Evolutionary conservation across 1,139 yeast species (phyloP), one percentile per base, ranked within the genome.

Genomic region (Kodamaea sp.): DNA sequence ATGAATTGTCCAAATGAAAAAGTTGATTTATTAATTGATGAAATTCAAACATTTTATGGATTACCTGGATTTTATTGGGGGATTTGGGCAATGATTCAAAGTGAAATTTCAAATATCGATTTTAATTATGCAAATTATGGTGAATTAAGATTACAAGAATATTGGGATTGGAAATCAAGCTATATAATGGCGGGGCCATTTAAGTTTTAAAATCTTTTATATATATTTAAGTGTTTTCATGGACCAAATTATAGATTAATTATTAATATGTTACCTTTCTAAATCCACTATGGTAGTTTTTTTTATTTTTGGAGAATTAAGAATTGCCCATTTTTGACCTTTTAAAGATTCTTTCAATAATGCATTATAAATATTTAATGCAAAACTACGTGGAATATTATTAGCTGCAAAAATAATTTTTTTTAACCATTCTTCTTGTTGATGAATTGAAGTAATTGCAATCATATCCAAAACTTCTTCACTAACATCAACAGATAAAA

Each of bases 41-140:
- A 84, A 57, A 70, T 84, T 22, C 62, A 67, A 7, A 58, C 70
- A 5, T 83, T 78, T 65, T 84, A 82, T 65, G 94, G 94, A 1
- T 64, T 84, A 62, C 94, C 94, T 0, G 94, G 94, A 1, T 81
- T 84, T 50, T 84, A 82, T 59, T 84, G 94, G 94, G 92, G 92
- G 2, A 70, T 84, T 9, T 85, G 95, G 95, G 81, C 90, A 2
- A 81, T 81, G 49, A 83, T 85, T 42, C 95, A 85, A 57, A 74
- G 84, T 45, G 75, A 75, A 43, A 78, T 82, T 27, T 81, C 89
- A 4, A 74, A 77, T 36, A 84, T 85, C 37, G 94, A 85, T 50
- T 85, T 85, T 57, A 83, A 83, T 53, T 85, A 85, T 54, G 71
- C 77, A 9, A 64, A 69, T 15, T 84, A 84, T 54, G 79, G 86